Conservation (phyloP, 139 green algal genomes). For the Chlorella sp. region DNA sequence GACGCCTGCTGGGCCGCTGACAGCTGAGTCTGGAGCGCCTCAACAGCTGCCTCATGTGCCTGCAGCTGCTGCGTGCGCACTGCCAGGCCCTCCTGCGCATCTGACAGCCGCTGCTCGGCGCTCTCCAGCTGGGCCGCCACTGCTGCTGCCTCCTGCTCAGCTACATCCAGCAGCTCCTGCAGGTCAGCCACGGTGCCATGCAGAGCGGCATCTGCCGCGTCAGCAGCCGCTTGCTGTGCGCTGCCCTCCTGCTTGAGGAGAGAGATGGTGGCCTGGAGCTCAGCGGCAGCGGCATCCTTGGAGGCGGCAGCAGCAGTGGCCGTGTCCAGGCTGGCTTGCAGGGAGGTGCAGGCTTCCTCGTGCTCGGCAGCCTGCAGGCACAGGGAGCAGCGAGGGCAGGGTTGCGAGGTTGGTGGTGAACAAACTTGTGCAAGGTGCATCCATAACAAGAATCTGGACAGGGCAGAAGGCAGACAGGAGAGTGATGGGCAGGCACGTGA, state of each 20-base stretch:
- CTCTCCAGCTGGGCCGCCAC: not conserved
- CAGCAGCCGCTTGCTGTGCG: not conserved
- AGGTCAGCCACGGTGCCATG: not conserved
- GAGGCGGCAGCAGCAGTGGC: not conserved
- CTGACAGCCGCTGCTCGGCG: slow-evolving; percentile 10
- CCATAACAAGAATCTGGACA: not conserved
- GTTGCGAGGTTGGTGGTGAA: not conserved
- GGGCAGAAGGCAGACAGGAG: not conserved
- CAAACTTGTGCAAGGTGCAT: not conserved
- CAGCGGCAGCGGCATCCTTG: not conserved
- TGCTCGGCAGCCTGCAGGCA: not conserved
- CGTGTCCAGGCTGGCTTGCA: not conserved
- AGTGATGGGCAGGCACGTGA: too few species aligned
- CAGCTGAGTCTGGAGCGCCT: not conserved
- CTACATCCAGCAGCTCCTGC: not conserved
- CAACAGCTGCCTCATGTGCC: slow-evolving; percentile 4
- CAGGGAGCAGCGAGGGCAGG: not conserved
- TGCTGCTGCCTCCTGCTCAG: not conserved
- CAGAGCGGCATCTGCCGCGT: not conserved
- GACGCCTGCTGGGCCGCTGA: not conserved
- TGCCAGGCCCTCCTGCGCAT: slow-evolving; percentile 15
- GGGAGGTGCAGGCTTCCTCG: not conserved
- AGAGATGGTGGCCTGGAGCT: not conserved
- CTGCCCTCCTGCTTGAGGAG: not conserved
- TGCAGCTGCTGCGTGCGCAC: slow-evolving; percentile 32